Evolutionary conservation across 2,329 filamentous ascomycete species (phyloP), one percentile per base, ranked within the genome.

Genomic region (Plectosphaerella cucumerina): DNA sequence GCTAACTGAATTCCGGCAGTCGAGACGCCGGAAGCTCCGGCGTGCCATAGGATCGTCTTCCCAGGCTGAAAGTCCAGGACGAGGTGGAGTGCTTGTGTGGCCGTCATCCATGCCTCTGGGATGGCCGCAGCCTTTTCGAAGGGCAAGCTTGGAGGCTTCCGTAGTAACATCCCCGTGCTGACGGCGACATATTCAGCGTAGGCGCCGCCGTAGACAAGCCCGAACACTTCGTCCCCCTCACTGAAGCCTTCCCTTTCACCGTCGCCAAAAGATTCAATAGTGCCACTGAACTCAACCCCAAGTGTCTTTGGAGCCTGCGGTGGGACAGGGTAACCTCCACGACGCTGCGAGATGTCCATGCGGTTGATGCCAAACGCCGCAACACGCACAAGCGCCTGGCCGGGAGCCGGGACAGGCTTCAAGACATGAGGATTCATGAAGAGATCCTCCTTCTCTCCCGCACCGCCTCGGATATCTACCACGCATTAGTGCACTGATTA

Each of bases 31-130:
- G 86, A 91, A 2, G 93, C 93, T 45, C 91, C 93, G 0, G 93
- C 93, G 67, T 97, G 93, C 89, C 91, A 97, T 39, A 97, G 83
- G 53, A 93, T 82, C 14, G 80, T 81, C 70, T 92, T 85, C 6
- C 87, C 88, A 10, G 74, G 66, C 17, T 76, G 65, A 67, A 92
- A 93, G 15, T 82, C 84, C 46, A 90, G 88, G 17, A 97, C 81
- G 12, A 92, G 73, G 65, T 91, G 89, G 67, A 97, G 81, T 17
- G 92, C 92, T 75, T 97, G 93, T 9, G 87, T 87, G 2, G 93
- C 93, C 18, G 93, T 97, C 61, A 97, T 95, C 89, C 89, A 96
- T 4, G 87, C 77, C 75, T 94, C 90, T 2, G 92, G 91, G 39
- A 96, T 78, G 4, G 87, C 91, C 8, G 92, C 92, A 10, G 86